A percentile compares a stretch with the other conserved stretches of the same genome.
phyloP scores from a whole-genome alignment of 805 yeast species.

The Saturnispora bothae region DNA sequence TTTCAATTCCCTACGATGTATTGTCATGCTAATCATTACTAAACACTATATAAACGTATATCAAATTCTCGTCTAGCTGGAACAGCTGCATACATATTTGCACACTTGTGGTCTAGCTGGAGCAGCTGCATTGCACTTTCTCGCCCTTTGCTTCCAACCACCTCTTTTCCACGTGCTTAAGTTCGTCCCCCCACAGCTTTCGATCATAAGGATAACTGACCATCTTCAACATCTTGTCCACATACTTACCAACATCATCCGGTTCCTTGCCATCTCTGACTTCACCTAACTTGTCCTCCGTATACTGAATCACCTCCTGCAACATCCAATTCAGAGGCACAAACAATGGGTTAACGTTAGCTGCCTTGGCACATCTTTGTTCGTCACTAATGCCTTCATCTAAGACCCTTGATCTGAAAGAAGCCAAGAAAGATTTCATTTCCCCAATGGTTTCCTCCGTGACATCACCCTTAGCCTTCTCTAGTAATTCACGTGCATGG shows the following conservation, averaged over 20 bases:
- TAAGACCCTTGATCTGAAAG: slow-evolving; percentile 33
- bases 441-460: slow-evolving; percentile 31
- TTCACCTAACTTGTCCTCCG: slow-evolving; percentile 16
- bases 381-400: slow-evolving; percentile 27
- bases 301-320: slow-evolving; percentile 62
- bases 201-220: slow-evolving; percentile 62
- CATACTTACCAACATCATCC: slow-evolving; percentile 28
- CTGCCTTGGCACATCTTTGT: slow-evolving; percentile 33
- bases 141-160: slow-evolving; percentile 47
- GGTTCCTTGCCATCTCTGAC: slow-evolving; percentile 2
- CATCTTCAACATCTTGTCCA: slow-evolving; percentile 56
- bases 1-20: no score
- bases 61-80: no score
- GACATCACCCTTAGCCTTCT: slow-evolving; percentile 14
- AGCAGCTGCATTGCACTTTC: slow-evolving; percentile 63
- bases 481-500: slow-evolving; percentile 10
- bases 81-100: no score
- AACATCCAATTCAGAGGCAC: slow-evolving; percentile 80
- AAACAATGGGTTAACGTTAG: slow-evolving; percentile 59
- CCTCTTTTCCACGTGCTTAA: slow-evolving; percentile 44
- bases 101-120: slow-evolving; percentile 28
- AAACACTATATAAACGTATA: no score
- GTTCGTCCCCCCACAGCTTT: slow-evolving; percentile 55
- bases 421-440: slow-evolving; percentile 41
- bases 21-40: no score